Conservation (phyloP, 2,329 filamentous ascomycete species). For the Nigrospora osmanthi region DNA sequence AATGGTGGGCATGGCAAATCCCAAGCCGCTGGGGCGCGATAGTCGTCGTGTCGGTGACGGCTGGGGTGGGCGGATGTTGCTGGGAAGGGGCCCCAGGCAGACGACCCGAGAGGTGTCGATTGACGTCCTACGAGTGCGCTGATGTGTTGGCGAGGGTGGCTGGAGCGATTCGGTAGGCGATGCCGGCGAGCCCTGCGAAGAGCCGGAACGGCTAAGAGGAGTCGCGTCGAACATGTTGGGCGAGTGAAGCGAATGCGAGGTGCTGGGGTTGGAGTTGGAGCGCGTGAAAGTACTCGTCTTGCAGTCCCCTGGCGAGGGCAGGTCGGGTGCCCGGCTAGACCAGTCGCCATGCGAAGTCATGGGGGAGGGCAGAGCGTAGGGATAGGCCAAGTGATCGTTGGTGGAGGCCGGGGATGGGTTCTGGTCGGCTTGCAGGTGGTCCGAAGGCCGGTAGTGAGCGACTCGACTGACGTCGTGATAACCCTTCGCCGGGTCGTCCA, state of each 20-base stretch:
- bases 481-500: constrained; percentile 18
- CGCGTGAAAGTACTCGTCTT: constrained; percentile 17
- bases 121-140: constrained; percentile 27
- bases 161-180: constrained; percentile 9
- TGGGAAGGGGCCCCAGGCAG: constrained; percentile 46
- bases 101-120: constrained; percentile 46
- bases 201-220: constrained; percentile 16
- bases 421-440: constrained; percentile 17
- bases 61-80: constrained; percentile 32
- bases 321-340: constrained; percentile 26
- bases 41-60: constrained; percentile 17
- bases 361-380: constrained; percentile 35
- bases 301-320: constrained; percentile 35
- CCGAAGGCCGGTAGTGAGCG: constrained; percentile 24
- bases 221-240: constrained; percentile 15
- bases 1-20: constrained; percentile 16
- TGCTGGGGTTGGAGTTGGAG: constrained; percentile 16
- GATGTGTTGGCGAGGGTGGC: constrained; percentile 25
- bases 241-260: constrained; percentile 13
- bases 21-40: constrained; percentile 16
- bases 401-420: constrained; percentile 22
- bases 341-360: constrained; percentile 38
- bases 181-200: constrained; percentile 14
- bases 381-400: constrained; percentile 22
- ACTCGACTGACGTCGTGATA: constrained; percentile 25